Evolutionary conservation across 2,329 filamentous ascomycete genomes (phyloP), one percentile per base, ranked within the genome.

Genomic region (Ascochyta rabiei): DNA sequence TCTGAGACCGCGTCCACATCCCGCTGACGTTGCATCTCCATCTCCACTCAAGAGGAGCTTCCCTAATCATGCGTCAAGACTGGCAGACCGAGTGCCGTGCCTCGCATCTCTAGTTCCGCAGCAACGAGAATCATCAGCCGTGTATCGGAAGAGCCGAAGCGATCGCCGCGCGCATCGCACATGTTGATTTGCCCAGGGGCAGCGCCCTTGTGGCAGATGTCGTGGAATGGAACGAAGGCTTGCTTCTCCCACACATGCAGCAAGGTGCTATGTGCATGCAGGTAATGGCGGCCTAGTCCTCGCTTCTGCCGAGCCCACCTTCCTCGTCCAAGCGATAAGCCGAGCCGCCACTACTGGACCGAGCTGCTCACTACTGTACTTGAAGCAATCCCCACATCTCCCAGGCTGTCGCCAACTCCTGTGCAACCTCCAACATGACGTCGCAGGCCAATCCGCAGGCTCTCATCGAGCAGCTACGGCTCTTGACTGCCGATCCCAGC

Each of bases 391-490:
- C 18, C 42, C 21, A 40, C 35, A 12, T 30, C n/a, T 34, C 31
- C 30, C 31, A 16, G 31, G 15, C 31, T 16, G 30, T n/a, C n/a
- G n/a, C n/a, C 30, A 15, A n/a, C 30, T 34, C 12, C 28, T 15
- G 28, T 30, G 6, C 28, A 28, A 28, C 28, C 4, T 15, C 28
- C 28, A 13, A 30, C 15, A 34, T 55, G 46, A 41, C 46, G 37
- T 24, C 16, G 18, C 47, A 50, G 16, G 41, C 47, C 16, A 24
- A 34, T 31, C 46, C 46, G 5, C 16, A 18, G 18, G 31, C 15
- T 8, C 35, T 55, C 5, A 38, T 55, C 15, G 47, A 41, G 30
- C 52, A 55, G 47, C 47, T 46, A 31, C 42, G 38, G 46, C 41
- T 50, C 7, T 42, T 55, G 4, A 19, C 16, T 6, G 42, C 52